Evolutionary conservation across 2,329 filamentous ascomycete genomes (phyloP).

Genomic region (Penicillium sp.): DNA sequence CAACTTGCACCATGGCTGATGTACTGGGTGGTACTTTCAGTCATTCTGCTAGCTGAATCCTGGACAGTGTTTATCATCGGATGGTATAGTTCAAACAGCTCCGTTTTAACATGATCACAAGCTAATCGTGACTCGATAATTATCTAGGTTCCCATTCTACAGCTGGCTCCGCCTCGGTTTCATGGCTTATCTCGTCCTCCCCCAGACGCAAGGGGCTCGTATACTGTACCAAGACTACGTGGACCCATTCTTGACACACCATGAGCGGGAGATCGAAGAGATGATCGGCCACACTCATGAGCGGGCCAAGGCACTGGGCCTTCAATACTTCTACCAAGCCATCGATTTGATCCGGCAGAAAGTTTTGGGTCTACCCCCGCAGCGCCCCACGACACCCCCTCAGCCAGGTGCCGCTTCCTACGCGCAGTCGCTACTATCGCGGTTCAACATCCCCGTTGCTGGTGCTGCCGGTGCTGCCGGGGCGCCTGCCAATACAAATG

Average conservation of each 20-base stretch:
- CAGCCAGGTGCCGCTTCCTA: constrained; percentile 54
- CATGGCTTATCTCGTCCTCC: constrained; percentile 93
- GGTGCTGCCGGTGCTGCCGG: constrained; percentile 56
- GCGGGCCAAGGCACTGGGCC: constrained; percentile 70
- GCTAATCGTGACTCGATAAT: constrained; percentile 5
- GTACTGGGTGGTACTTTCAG: constrained; percentile 95
- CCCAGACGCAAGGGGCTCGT: constrained; percentile 90
- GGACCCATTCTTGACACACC: constrained; percentile 82
- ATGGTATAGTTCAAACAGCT: constrained; percentile 56
- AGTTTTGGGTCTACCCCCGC: constrained; percentile 73
- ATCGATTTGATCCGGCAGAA: constrained; percentile 73
- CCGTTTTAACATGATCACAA: not conserved
- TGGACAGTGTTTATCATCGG: constrained; percentile 83
- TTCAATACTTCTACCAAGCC: constrained; percentile 70
- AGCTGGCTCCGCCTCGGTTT: constrained; percentile 83
- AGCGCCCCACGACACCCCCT: constrained; percentile 50
- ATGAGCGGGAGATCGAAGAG: constrained; percentile 85
- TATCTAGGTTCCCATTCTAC: constrained; percentile 80
- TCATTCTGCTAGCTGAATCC: constrained; percentile 77
- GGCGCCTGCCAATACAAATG: constrained; percentile 54
- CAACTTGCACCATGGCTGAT: constrained; percentile 96
- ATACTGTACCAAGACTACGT: constrained; percentile 81
- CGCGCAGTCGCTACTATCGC: constrained; percentile 76
- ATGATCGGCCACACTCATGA: constrained; percentile 83
- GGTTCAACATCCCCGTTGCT: constrained; percentile 79